Evolutionary conservation across 2,329 filamentous ascomycete genomes (phyloP), one percentile per base, ranked within the genome.

Genomic region (Karstenula rhodostoma): DNA sequence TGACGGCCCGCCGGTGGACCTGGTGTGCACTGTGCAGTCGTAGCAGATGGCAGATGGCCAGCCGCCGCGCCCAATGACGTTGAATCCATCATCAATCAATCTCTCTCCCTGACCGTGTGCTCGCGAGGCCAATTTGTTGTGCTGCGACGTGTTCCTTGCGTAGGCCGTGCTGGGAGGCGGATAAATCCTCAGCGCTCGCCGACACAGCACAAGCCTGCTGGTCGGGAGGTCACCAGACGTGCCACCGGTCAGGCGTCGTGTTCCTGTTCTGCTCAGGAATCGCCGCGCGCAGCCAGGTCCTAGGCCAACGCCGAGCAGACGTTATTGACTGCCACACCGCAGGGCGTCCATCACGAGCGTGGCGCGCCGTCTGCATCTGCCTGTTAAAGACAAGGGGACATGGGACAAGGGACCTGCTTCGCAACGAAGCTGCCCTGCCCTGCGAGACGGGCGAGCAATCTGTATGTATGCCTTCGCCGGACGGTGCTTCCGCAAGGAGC

Each of bases 291-390:
- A 60, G 62, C 73, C 72, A 73, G 74, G 73, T 62, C 67, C 63
- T 60, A 54, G 61, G 29, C 12, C 43, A 53, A 61, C 57, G 61
- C 63, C 64, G 56, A 67, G 70, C 37, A 40, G 67, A 66, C 69
- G 62, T 56, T 68, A 75, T 75, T 76, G 73, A 69, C 63, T 73
- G 68, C 72, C 73, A 75, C 73, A 76, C 73, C 68, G 66, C 68
- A 61, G 50, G 57, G 57, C 63, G 62, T 50, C 67, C 47, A 57
- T 63, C 67, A 70, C 68, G 64, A 67, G 69, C 60, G n/a, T 63
- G 62, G 42, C 44, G 44, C 62, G 53, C 66, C 66, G 66, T 63
- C 62, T 56, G 64, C 67, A 67, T 53, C 61, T 67, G 67, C 58
- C 63, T 66, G 66, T 64, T 33, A 19, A 15, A 15, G 37, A 40